Percentiles rank a stretch among this genome's conserved stretches.
Conservation (phyloP, 768 basidiomycete genomes). For the Hericium erinaceus region DNA sequence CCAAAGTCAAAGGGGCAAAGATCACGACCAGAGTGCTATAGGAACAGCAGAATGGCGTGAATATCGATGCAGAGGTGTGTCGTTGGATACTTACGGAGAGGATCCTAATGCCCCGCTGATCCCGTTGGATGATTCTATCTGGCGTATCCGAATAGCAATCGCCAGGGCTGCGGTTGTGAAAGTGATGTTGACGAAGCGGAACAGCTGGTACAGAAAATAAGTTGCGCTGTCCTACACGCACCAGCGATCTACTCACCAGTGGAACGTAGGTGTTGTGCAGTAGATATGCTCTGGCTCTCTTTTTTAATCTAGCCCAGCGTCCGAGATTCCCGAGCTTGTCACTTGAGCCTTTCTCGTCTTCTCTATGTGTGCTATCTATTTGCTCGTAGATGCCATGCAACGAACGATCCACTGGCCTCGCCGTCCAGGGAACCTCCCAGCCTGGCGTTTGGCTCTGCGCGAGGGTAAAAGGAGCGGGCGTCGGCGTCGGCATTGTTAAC, state of each 20-base stretch:
- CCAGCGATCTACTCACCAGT: slow-evolving; percentile 39
- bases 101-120: slow-evolving; percentile 71
- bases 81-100: slow-evolving; percentile 50
- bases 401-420: slow-evolving; percentile 21
- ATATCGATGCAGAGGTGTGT: neutral
- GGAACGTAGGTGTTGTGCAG: slow-evolving; percentile 72
- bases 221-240: neutral
- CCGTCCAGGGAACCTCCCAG: slow-evolving; percentile 63
- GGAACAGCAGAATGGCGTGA: neutral
- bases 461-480: slow-evolving; percentile 35
- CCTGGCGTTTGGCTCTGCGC: slow-evolving; percentile 50
- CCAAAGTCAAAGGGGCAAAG: slow-evolving; percentile 72
- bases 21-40: slow-evolving; percentile 73
- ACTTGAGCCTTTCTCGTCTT: slow-evolving; percentile 13
- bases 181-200: slow-evolving; percentile 76
- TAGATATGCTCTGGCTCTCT: slow-evolving; percentile 54
- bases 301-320: slow-evolving; percentile 27
- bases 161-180: slow-evolving; percentile 75
- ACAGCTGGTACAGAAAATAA: slow-evolving; percentile 40
- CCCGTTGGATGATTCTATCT: slow-evolving; percentile 37
- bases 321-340: slow-evolving; percentile 7
- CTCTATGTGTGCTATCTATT: slow-evolving; percentile 2
- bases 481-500: slow-evolving; percentile 24
- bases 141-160: slow-evolving; percentile 67
- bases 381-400: slow-evolving; percentile 3